A percentile compares a stretch with the other conserved stretches of the same genome.
Conservation (phyloP, 1,284 basidiomycete species). For the Chalciporus sp. region DNA sequence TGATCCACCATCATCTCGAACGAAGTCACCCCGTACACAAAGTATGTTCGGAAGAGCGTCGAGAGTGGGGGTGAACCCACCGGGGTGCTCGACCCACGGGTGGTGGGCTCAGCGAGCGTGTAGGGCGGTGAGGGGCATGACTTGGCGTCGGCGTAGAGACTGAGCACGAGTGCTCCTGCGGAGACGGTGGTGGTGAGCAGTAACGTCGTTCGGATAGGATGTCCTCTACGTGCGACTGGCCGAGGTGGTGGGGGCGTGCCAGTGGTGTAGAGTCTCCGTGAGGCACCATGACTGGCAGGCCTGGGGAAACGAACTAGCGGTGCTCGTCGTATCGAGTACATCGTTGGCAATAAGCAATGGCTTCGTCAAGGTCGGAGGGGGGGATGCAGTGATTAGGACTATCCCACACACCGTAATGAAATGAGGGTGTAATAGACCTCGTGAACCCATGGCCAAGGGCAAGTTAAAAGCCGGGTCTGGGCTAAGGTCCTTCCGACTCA, state of each 20-base stretch:
- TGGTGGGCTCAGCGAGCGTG: constrained; percentile 5
- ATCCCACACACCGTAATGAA: neutral
- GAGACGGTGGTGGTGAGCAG: constrained; percentile 23
- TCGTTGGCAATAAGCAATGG: neutral
- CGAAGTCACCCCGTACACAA: constrained; percentile 82
- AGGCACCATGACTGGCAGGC: neutral
- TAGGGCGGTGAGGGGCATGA: constrained; percentile 31
- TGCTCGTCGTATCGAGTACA: constrained; percentile 19
- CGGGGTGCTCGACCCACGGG: constrained; percentile 1
- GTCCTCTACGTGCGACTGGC: constrained; percentile 1
- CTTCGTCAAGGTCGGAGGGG: neutral
- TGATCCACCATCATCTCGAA: constrained; percentile 78
- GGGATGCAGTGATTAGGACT: too few species aligned
- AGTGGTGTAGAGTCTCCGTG: constrained; percentile 8
- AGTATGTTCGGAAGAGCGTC: constrained; percentile 66
- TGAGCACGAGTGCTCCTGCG: constrained; percentile 15
- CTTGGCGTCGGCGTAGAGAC: constrained; percentile 28
- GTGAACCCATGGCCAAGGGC: too few species aligned
- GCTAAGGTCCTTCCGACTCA: neutral
- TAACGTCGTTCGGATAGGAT: constrained; percentile 14
- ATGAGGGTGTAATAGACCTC: too few species aligned
- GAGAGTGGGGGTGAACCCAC: constrained; percentile 15
- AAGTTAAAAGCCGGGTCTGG: too few species aligned
- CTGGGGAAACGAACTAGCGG: neutral
- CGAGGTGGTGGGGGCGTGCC: neutral